Evolutionary conservation across 805 yeast species (phyloP).

Genomic region (Yamadazyma takamatsuzukensis): DNA sequence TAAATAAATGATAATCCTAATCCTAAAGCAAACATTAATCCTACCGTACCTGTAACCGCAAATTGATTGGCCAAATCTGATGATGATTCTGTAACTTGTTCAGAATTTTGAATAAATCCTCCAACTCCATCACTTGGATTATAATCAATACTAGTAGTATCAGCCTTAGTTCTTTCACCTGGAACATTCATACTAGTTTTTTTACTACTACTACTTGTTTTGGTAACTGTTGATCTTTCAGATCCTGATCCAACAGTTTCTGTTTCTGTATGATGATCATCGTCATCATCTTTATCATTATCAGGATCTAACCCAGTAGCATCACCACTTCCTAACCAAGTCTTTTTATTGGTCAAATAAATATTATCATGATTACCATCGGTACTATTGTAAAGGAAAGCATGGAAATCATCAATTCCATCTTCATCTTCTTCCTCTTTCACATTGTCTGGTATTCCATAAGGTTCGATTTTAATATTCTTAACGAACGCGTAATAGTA

Average conservation of each 20-base stretch:
- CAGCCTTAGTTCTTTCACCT: slow-evolving; percentile 4
- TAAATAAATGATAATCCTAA: no score
- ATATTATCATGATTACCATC: slow-evolving; percentile 38
- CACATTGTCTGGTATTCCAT: slow-evolving; percentile 65
- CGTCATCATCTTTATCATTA: slow-evolving; percentile 18
- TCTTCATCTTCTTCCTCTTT: slow-evolving; percentile 16
- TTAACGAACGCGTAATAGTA: slow-evolving; percentile 70
- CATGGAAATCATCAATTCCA: slow-evolving; percentile 49
- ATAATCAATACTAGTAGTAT: slow-evolving; percentile 5
- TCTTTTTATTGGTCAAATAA: slow-evolving; percentile 57
- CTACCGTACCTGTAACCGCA: slow-evolving; percentile 13
- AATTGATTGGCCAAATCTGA: no score
- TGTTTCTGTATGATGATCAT: slow-evolving; percentile 7
- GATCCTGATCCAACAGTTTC: slow-evolving; percentile 17
- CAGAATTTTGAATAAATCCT: slow-evolving; percentile 37
- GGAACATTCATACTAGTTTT: slow-evolving; percentile 7
- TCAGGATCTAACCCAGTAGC: slow-evolving; percentile 67
- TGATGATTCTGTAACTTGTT: no score
- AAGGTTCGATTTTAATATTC: slow-evolving; percentile 60
- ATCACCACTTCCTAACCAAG: slow-evolving; percentile 55
- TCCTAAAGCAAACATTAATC: slow-evolving; percentile 16
- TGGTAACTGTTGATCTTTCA: slow-evolving; percentile 16
- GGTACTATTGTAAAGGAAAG: slow-evolving; percentile 44
- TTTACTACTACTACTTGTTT: slow-evolving; percentile 10
- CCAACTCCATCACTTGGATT: slow-evolving; percentile 22